phyloP scores from a whole-genome alignment of 1,139 yeast species.

The Yamadazyma mexicana region DNA sequence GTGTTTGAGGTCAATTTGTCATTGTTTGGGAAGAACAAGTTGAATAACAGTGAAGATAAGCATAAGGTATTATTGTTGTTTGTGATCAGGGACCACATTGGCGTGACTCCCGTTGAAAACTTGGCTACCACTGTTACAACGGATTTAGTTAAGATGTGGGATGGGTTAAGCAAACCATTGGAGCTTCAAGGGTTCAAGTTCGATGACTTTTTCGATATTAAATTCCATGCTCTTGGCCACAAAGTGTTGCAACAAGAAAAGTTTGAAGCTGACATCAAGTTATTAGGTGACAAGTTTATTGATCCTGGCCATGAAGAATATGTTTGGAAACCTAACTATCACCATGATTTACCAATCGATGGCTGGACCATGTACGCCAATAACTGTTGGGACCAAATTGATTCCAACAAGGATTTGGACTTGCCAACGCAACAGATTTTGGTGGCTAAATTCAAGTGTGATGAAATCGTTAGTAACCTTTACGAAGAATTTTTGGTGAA shows the following conservation, averaged over 20 bases:
- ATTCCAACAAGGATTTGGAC: slow-evolving; percentile 87
- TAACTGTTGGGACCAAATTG: slow-evolving; percentile 93
- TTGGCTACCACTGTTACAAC: slow-evolving; percentile 65
- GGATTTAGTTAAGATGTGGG: slow-evolving; percentile 82
- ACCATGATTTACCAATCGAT: slow-evolving; percentile 85
- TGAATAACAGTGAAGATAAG: slow-evolving; percentile 31
- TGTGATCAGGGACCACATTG: slow-evolving; percentile 90
- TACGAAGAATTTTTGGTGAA: slow-evolving; percentile 46
- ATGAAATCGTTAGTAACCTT: slow-evolving; percentile 67
- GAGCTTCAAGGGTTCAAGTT: slow-evolving; percentile 54
- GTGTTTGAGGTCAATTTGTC: slow-evolving; percentile 94
- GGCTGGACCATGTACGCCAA: slow-evolving; percentile 95
- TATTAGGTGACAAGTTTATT: slow-evolving; percentile 62
- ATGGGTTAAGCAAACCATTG: slow-evolving; percentile 68
- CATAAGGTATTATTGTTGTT: slow-evolving; percentile 79
- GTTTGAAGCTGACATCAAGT: slow-evolving; percentile 62
- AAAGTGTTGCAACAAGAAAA: slow-evolving; percentile 77
- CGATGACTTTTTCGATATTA: slow-evolving; percentile 79
- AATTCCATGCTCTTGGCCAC: slow-evolving; percentile 82
- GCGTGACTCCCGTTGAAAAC: slow-evolving; percentile 78
- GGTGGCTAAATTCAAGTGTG: slow-evolving; percentile 93
- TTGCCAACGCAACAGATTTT: slow-evolving; percentile 94
- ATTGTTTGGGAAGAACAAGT: slow-evolving; percentile 56
- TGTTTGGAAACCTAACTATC: slow-evolving; percentile 70
- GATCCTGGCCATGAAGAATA: slow-evolving; percentile 34